Base-by-base conservation (phyloP, 306 rosid genomes). In the Mucuna pruriens region DNA sequence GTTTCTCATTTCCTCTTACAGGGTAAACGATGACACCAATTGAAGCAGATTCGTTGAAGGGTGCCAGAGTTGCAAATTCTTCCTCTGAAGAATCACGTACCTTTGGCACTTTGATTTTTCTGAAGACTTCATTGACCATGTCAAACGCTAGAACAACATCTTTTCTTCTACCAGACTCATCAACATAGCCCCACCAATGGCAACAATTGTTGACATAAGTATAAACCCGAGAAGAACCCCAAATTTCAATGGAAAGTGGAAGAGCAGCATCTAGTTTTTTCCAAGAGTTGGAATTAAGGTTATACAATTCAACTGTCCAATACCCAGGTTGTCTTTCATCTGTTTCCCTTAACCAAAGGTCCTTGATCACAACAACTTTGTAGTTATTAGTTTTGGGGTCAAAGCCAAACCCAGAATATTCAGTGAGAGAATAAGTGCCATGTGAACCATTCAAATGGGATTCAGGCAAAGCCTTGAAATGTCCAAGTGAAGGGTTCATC, bases 211-310 rank as follows among this genome's bases (percentile, higher is more conserved):
- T 64, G 4, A 52, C 84, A 19, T 51, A 81, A 40, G 84, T 81
- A 4, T 64, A 65, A 52, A 81, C 76, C 5, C 57, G 13, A 25
- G 84, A 81, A 6, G 80, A 63, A 5, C 67, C 79, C 40, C 67
- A 49, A 23, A 80, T 72, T 49, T 80, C 79, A 11, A 80, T 2
- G 0, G 84, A 78, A 64, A 48, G 58, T 22, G 79, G 74, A 8
- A 73, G 74, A 46, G 22, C 7, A 12, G 15, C 44, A 9, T 80
- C 79, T 23, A 73, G 44, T 8, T 61, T 72, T 62, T 58, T 62
- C 84, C 84, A 81, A 10, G 75, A 63, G 0, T 81, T 81, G 4
- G 84, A 81, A 13, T 64, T 74, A 0, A 81, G 80, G 46, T 62
- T 52, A 16, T 51, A 81, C 20, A 81, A 40, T 17, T 81, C 84